phyloP scores from a whole-genome alignment of 1,284 basidiomycete species.

The Puccinia triticina region DNA sequence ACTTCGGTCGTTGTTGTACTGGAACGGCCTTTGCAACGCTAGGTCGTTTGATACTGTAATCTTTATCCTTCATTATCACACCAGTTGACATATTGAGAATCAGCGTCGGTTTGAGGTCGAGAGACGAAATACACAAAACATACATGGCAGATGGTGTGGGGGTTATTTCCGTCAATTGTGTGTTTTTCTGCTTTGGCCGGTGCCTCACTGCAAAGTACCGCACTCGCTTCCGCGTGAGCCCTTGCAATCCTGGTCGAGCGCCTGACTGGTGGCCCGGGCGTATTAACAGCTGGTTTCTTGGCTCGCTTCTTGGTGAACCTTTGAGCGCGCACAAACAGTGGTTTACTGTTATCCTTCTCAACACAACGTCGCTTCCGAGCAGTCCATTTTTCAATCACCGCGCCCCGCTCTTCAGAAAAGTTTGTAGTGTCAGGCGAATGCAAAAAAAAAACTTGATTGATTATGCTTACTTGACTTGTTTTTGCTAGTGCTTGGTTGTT shows the following conservation, averaged over 20 bases:
- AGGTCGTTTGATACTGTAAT: neutral
- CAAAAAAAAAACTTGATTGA: neutral
- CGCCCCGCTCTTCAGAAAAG: too few species aligned
- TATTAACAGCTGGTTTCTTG: neutral
- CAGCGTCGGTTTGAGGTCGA: neutral
- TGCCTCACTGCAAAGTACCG: neutral
- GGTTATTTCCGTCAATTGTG: neutral
- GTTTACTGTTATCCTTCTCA: neutral
- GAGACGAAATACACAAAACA: neutral
- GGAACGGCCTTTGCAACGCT: neutral
- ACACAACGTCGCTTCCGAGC: neutral
- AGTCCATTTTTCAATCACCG: neutral
- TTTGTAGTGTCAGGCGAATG: neutral
- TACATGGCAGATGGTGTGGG: neutral
- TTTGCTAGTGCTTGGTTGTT: neutral
- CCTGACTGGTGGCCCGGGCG: neutral
- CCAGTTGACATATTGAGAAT: too few species aligned
- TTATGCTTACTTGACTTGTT: neutral
- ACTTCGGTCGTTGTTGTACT: neutral
- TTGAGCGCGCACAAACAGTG: neutral
- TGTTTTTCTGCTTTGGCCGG: neutral
- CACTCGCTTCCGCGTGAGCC: neutral
- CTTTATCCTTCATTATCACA: neutral
- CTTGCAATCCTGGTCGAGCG: slow-evolving; percentile 2
- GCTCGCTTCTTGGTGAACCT: neutral